Evolutionary conservation across 2,329 filamentous ascomycete species (phyloP).

Genomic region (Clonostachys chloroleuca): DNA sequence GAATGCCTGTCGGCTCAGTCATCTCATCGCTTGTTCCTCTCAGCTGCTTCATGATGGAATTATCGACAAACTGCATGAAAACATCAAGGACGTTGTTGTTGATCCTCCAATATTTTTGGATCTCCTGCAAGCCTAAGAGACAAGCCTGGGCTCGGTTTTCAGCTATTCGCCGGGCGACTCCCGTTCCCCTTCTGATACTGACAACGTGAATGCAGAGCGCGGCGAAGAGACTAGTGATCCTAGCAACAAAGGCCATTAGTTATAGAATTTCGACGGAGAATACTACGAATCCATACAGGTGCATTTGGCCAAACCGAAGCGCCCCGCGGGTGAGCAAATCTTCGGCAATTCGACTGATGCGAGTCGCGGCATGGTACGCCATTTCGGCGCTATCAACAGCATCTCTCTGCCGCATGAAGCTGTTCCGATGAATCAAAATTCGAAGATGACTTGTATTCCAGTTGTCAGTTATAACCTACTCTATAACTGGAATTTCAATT

Average conservation of each 20-base stretch:
- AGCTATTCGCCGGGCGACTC: constrained; percentile 23
- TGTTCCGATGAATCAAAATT: constrained; percentile 26
- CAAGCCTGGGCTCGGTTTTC: constrained; percentile 30
- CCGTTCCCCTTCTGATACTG: constrained; percentile 22
- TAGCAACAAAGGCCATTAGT: constrained; percentile 1
- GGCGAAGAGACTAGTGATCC: constrained; percentile 28
- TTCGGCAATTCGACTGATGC: constrained; percentile 28
- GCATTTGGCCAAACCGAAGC: constrained; percentile 29
- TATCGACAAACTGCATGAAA: constrained; percentile 29
- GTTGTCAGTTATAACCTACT: not conserved
- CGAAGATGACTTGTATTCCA: constrained; percentile 18
- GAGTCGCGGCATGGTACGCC: constrained; percentile 22
- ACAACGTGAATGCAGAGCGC: constrained; percentile 31
- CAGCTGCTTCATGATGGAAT: constrained; percentile 23
- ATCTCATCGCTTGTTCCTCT: not conserved
- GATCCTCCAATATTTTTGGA: constrained; percentile 32
- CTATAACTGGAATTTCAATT: not conserved
- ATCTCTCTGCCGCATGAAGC: constrained; percentile 18
- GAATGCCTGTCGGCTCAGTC: not conserved
- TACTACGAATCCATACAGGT: constrained; percentile 16
- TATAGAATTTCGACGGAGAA: not conserved
- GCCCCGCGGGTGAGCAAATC: constrained; percentile 27
- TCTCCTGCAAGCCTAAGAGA: constrained; percentile 27
- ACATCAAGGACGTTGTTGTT: constrained; percentile 31
- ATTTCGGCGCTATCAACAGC: constrained; percentile 18